Base-by-base conservation (phyloP, 2,329 filamentous ascomycete species). In the Onygenales sp. region DNA sequence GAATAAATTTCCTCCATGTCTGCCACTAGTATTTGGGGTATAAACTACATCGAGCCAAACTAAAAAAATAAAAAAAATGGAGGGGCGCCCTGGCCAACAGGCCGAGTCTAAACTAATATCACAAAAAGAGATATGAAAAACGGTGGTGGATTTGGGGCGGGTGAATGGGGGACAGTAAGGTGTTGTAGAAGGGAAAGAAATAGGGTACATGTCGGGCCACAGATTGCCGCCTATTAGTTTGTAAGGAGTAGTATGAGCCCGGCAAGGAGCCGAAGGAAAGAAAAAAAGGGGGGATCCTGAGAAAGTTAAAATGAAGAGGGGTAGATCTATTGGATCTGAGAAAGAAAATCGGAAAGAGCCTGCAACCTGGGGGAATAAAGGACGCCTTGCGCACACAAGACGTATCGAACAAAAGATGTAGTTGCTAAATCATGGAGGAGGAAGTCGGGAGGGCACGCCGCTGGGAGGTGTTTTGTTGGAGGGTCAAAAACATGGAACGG, bases 31-130 rank as follows among this genome's bases (percentile, higher is more conserved):
- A 14, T 39, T 36, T 42, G 37, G 49, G 37, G 39, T 51, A 51
- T 51, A 51, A 43, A 43, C 49, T 43, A 51, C 49, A 51, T 51
- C 49, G 31, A n/a, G 21, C 39, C n/a, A 42, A 50, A 32, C n/a
- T 8, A 11, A 9, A 42, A 27, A 17, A 34, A 17, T 4, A 4
- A 17, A 6, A 42, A 33, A 42, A 33, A 42, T 8, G 13, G 9
- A 17, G 6, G 10, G 11, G 21, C 7, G 2, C 48, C 17, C 37
- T 42, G 17, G 37, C 46, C 33, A 37, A 40, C 14, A 27, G 11
- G 43, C 17, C 7, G 27, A 51, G 49, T 43, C 21, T 33, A 42
- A 7, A 34, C 31, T 14, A 43, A 42, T 14, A 14, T 27, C 21
- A 27, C 13, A 39, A 32, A 42, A 10, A 39, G 31, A 49, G 40